These are phyloP conservation scores for Botryotinia calthae DNA, from an alignment of 2,329 filamentous ascomycete species.

Conservation along the genomic window DNA sequence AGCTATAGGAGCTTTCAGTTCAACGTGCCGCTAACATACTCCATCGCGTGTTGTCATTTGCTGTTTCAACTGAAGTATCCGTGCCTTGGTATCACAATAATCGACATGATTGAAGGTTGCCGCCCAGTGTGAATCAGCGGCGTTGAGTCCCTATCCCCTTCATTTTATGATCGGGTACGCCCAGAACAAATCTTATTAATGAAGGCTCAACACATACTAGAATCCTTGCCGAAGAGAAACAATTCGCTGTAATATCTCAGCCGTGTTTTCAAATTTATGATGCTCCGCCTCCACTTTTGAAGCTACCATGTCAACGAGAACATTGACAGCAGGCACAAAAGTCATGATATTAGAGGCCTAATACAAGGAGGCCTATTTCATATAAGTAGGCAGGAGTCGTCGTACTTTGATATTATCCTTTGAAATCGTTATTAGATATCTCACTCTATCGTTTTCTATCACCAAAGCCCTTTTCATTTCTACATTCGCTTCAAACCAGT, in stretches of 20 bases:
- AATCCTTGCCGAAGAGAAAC: not conserved
- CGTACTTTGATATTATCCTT: not conserved
- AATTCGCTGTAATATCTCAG: slow-evolving; percentile 3
- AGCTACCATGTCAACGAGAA: not conserved
- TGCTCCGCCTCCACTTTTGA: slow-evolving; percentile 14
- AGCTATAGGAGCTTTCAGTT: not conserved
- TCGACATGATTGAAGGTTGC: not conserved
- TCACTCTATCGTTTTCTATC: not conserved
- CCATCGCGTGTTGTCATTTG: not conserved
- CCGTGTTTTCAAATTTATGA: slow-evolving; percentile 6
- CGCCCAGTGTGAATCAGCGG: slow-evolving; percentile 3
- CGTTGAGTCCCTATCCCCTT: not conserved
- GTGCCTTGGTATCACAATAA: not conserved
- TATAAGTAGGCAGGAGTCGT: not conserved
- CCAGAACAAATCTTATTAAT: not conserved
- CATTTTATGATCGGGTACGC: not conserved
- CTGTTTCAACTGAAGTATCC: not conserved
- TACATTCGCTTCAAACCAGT: not conserved
- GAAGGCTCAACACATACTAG: not conserved
- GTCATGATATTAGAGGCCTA: not conserved
- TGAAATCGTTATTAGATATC: not conserved
- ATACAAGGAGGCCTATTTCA: not conserved
- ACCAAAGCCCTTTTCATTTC: not conserved
- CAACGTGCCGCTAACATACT: not conserved
- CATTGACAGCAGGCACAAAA: not conserved